Percentiles rank a stretch among this genome's conserved stretches.
phyloP scores from a whole-genome alignment of 2,329 filamentous ascomycete species.

The Exophiala phaeomuriformis region DNA sequence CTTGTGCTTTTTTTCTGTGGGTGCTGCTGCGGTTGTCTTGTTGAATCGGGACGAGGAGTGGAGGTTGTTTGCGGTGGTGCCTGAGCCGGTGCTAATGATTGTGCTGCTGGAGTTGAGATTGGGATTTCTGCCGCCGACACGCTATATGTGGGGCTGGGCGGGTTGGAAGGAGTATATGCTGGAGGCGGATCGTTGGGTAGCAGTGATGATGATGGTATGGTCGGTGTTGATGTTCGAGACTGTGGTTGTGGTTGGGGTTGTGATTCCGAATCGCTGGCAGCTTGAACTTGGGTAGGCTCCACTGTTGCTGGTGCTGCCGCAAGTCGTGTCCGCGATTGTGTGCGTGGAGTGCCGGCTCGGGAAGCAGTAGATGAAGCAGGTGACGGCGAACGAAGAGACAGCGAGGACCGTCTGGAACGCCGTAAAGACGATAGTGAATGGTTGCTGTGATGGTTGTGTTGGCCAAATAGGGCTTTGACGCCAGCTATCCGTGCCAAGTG shows the following conservation, averaged over 20 bases:
- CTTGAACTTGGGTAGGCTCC: too few species aligned
- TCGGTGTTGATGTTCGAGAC: background rate
- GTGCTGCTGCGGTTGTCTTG: too few species aligned
- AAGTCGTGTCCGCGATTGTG: background rate
- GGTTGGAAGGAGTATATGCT: background rate
- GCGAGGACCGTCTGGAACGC: background rate
- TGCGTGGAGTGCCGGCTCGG: background rate
- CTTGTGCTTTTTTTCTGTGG: too few species aligned
- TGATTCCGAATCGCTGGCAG: background rate
- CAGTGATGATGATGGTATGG: background rate
- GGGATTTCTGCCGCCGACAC: background rate
- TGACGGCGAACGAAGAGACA: background rate
- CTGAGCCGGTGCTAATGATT: background rate
- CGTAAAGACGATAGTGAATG: background rate
- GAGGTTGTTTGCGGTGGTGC: background rate
- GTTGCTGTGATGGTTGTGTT: background rate
- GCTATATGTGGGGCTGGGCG: background rate
- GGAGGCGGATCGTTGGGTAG: background rate
- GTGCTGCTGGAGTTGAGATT: background rate
- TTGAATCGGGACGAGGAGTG: too few species aligned
- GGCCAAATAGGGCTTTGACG: constrained; percentile 15
- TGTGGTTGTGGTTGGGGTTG: background rate
- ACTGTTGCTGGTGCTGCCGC: too few species aligned
- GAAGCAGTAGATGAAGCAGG: background rate
- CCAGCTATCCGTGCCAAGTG: constrained; percentile 8